Conservation (phyloP, 1,139 yeast species). For the Suhomyces taliae region DNA sequence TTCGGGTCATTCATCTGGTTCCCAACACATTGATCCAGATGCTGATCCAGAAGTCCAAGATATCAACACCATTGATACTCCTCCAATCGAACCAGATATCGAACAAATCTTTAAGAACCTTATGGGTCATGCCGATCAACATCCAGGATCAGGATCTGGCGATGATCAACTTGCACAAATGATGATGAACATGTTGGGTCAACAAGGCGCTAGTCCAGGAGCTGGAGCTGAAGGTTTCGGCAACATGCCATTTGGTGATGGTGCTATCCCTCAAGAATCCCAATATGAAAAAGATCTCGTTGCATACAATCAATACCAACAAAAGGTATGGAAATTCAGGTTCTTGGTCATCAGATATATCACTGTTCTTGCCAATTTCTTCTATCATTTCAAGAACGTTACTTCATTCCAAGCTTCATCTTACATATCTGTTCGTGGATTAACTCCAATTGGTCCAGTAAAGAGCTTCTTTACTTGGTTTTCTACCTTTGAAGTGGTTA, state of each 20-base stretch:
- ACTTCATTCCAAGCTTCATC: constrained; percentile 32
- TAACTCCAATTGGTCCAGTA: constrained; percentile 15
- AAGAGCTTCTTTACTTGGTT: constrained; percentile 31
- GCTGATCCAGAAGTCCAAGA: constrained; percentile 39
- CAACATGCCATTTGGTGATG: constrained; percentile 5
- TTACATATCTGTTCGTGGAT: constrained; percentile 28
- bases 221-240: constrained; percentile 15
- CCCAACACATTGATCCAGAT: constrained; percentile 14
- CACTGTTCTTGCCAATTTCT: constrained; percentile 30
- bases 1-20: not conserved
- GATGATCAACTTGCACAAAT: constrained; percentile 33
- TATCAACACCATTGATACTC: constrained; percentile 19
- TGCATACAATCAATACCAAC: constrained; percentile 35
- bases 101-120: constrained; percentile 39
- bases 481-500: constrained; percentile 33
- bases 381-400: constrained; percentile 30
- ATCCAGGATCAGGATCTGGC: constrained; percentile 7
- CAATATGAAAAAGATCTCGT: constrained; percentile 33
- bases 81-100: constrained; percentile 22
- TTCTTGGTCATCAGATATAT: constrained; percentile 34
- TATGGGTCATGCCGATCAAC: constrained; percentile 21
- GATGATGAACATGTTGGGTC: constrained; percentile 27
- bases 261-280: constrained; percentile 17
- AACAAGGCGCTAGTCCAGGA: not conserved
- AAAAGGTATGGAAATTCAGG: constrained; percentile 31